phyloP scores from a whole-genome alignment of 2,329 filamentous ascomycete species.

The Paraconiothyrium sp. region DNA sequence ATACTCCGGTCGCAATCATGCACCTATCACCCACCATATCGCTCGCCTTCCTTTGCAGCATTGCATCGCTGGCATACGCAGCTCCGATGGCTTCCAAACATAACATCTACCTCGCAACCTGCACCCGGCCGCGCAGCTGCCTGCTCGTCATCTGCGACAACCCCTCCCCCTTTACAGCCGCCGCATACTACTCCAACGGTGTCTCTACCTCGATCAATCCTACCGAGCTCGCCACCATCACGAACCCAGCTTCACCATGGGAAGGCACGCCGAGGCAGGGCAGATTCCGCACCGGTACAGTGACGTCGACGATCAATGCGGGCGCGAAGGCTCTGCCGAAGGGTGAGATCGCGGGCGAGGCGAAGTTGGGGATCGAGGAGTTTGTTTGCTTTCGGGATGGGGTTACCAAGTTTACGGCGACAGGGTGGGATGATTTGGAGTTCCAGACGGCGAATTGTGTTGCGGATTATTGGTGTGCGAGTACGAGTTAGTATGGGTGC shows the following conservation, averaged over 20 bases:
- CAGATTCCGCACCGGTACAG: neutral
- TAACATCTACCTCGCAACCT: conserved; percentile 22
- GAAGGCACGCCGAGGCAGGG: conserved; percentile 14
- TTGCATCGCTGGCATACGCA: neutral
- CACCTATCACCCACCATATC: neutral
- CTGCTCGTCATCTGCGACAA: conserved; percentile 4
- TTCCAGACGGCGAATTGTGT: neutral
- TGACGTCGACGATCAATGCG: conserved; percentile 2
- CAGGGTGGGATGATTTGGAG: conserved; percentile 1
- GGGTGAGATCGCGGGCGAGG: conserved; percentile 18
- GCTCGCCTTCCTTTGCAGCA: neutral
- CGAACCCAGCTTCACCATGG: conserved; percentile 18
- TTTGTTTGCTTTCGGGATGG: conserved; percentile 27
- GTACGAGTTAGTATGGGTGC: conserved; percentile 1
- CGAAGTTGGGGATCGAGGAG: conserved; percentile 20
- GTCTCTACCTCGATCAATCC: conserved; percentile 7
- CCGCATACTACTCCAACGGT: conserved; percentile 24
- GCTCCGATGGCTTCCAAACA: neutral
- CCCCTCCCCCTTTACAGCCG: conserved; percentile 16
- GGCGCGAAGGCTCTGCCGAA: conserved; percentile 7
- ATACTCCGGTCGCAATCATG: neutral
- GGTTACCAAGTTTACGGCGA: conserved; percentile 12
- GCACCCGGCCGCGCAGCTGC: conserved; percentile 10
- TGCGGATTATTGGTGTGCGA: conserved; percentile 20
- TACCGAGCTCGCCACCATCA: conserved; percentile 16